Evolutionary conservation across 2,329 filamentous ascomycete genomes (phyloP), one percentile per base, ranked within the genome.

Genomic region (Gremmenia infestans): DNA sequence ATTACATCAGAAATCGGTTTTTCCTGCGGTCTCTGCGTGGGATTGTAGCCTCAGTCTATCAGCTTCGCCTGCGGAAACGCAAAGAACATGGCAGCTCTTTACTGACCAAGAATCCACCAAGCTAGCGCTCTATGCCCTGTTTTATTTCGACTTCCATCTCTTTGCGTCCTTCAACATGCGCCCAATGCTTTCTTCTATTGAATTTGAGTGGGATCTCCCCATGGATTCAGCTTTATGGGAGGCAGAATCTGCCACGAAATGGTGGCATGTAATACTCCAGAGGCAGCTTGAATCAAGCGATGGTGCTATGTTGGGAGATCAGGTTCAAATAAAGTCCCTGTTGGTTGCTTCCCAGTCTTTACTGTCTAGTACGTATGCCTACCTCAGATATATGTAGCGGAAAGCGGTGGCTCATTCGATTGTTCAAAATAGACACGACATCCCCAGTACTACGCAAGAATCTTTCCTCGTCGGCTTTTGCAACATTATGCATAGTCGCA

Each of bases 61-160:
- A 15, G 5, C 19, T 9, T 40, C 53, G 28, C 48, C 40, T 32
- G 55, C 58, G 47, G 54, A 63, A 59, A 56, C 64, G 0, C 60
- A 67, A 19, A 52, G 58, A 19, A 55, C 57, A 17, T 70, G 69
- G 69, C 60, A 53, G 28, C 43, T 58, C 7, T 71, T 65, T 37
- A 60, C 69, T 19, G 55, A 64, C 1, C 60, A 67, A 37, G 69
- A 71, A 56, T 70, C 69, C 2, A 65, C 68, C 60, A 70, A 69
- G 50, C 52, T 71, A 4, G 65, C 60, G 42, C 60, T 70, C 46
- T 67, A 70, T 49, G 61, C 66, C 5, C 60, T 71, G 1, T 53
- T 68, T 0, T 70, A 69, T 25, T 58, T 69, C 17, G 69, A 69
- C 52, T 67, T 62, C 5, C 67, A 71, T 15, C 60, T 68, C 1